A percentile compares a stretch with the other conserved stretches of the same genome.
phyloP scores from a whole-genome alignment of 495 filamentous ascomycete species.

The Wilcoxina mikolae region DNA sequence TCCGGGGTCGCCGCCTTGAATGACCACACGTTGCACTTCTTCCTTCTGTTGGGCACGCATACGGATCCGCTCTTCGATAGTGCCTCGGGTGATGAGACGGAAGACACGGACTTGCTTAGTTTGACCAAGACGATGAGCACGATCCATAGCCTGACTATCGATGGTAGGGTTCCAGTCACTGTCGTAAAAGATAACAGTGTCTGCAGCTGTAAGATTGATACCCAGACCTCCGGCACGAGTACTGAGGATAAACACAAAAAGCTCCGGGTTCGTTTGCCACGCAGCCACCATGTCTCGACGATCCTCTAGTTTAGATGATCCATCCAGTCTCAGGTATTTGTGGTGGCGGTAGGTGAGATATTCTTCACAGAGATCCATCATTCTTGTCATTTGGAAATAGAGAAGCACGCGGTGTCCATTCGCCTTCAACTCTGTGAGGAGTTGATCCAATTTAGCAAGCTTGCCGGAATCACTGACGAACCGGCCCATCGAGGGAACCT shows the following conservation, averaged over 20 bases:
- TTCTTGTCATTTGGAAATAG: conserved; percentile 99
- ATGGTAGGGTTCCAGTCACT: conserved; percentile 99
- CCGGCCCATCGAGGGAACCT: conserved; percentile 92
- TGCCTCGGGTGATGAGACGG: conserved; percentile 89
- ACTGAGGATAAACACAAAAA: conserved; percentile 91
- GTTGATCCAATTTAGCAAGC: conserved; percentile 75
- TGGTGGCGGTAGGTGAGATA: conserved; percentile 97
- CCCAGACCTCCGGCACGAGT: conserved; percentile 94
- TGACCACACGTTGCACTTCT: conserved; percentile 97
- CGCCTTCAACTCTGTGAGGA: conserved; percentile 77
- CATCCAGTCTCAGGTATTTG: conserved; percentile 93
- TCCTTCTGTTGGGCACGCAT: conserved; percentile 97
- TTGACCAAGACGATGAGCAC: conserved; percentile 92
- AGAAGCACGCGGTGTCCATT: conserved; percentile 85
- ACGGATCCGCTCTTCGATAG: conserved; percentile 96
- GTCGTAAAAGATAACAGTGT: conserved; percentile 98
- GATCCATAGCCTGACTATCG: conserved; percentile 97
- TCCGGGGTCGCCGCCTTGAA: conserved; percentile 68
- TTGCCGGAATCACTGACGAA: conserved; percentile 98
- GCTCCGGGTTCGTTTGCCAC: conserved; percentile 76
- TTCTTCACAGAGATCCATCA: conserved; percentile 99
- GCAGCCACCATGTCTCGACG: conserved; percentile 91
- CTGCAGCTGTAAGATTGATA: conserved; percentile 82
- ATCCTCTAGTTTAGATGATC: conserved; percentile 96
- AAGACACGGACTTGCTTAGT: conserved; percentile 94